phyloP scores from a whole-genome alignment of 2,329 filamentous ascomycete species.

The Parafenestella ontariensis region DNA sequence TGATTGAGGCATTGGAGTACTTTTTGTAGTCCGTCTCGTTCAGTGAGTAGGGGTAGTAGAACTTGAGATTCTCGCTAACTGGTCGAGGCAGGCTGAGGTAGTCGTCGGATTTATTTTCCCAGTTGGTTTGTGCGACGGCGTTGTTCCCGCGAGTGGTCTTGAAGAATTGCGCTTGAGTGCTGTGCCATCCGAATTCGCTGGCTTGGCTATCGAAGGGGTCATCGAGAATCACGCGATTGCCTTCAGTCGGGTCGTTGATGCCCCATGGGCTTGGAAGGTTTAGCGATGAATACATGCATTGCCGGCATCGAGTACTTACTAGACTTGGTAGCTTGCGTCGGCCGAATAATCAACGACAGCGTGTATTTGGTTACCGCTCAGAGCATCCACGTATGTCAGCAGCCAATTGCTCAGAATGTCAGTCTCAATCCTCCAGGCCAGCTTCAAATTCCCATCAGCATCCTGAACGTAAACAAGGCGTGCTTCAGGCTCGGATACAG shows the following conservation, averaged over 20 bases:
- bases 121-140: conserved; percentile 62
- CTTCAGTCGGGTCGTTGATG: conserved; percentile 62
- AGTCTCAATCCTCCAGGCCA: conserved; percentile 67
- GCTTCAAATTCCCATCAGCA: conserved; percentile 55
- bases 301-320: conserved; percentile 39
- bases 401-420: conserved; percentile 65
- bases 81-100: conserved; percentile 63
- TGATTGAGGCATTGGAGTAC: conserved; percentile 63
- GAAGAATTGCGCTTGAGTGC: conserved; percentile 57
- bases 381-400: conserved; percentile 64
- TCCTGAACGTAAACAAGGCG: conserved; percentile 63
- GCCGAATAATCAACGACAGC: conserved; percentile 65
- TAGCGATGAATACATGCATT: not conserved
- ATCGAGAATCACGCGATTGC: conserved; percentile 52
- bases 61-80: conserved; percentile 51
- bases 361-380: conserved; percentile 55
- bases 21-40: conserved; percentile 29
- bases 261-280: conserved; percentile 52
- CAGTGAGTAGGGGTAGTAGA: conserved; percentile 45
- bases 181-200: conserved; percentile 63
- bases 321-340: conserved; percentile 64
- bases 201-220: conserved; percentile 58
- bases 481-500: conserved; percentile 61
- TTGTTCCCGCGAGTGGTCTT: conserved; percentile 67
- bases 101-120: conserved; percentile 46